Conservation (phyloP, 768 basidiomycete genomes). For the Leccinum boreale region DNA sequence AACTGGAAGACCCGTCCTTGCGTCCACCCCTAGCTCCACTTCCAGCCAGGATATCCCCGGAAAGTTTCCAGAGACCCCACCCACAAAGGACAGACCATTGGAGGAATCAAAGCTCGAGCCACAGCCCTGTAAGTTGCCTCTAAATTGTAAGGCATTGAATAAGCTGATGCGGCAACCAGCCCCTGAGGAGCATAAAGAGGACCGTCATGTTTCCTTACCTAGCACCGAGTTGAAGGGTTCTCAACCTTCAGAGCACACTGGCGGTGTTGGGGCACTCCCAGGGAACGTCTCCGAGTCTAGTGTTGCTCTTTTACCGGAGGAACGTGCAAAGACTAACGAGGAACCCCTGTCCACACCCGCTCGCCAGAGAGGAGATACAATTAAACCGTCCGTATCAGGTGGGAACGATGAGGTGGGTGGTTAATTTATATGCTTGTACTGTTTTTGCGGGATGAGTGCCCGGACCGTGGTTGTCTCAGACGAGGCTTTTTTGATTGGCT, state of each 20-base stretch:
- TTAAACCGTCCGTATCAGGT: slow-evolving; percentile 3
- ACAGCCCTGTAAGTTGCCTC: slow-evolving; percentile 9
- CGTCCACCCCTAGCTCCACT: slow-evolving; percentile 1
- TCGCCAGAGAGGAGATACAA: slow-evolving; percentile 17
- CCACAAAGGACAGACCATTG: not conserved
- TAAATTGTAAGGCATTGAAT: not conserved
- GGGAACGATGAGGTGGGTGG: slow-evolving; percentile 14
- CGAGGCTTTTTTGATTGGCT: not conserved
- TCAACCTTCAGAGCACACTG: slow-evolving; percentile 29
- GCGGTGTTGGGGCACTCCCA: slow-evolving; percentile 50
- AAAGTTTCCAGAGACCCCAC: not conserved
- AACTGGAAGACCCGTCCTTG: slow-evolving; percentile 19
- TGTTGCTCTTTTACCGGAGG: slow-evolving; percentile 49
- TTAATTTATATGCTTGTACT: not conserved
- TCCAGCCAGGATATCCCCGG: not conserved
- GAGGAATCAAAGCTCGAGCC: not conserved
- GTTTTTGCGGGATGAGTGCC: not conserved
- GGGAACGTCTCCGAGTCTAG: slow-evolving; percentile 43
- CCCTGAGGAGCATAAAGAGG: not conserved
- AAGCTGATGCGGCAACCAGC: slow-evolving; percentile 13
- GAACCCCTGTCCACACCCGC: slow-evolving; percentile 1
- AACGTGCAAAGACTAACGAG: slow-evolving; percentile 27
- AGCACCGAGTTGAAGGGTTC: slow-evolving; percentile 33
- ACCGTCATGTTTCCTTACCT: slow-evolving; percentile 29
- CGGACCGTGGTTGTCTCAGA: not conserved